Base-by-base conservation (phyloP, 2,329 filamentous ascomycete species). In the Aspergillus sclerotialis region DNA sequence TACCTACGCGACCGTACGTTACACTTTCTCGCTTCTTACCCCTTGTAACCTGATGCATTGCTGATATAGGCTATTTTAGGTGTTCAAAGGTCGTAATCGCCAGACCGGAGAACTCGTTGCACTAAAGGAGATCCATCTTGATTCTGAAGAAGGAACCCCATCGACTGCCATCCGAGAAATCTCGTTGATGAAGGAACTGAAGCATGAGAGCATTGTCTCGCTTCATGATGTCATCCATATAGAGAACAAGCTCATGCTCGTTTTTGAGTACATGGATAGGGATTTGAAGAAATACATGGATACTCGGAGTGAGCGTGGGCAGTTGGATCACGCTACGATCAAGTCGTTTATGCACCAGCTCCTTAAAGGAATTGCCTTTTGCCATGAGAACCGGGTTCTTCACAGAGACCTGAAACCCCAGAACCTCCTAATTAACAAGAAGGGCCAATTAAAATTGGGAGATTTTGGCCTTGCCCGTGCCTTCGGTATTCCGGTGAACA, bases 311-410 rank as follows among this genome's bases (percentile, higher is more conserved):
- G 87, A 95, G 50, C 77, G 88, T 33, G 90, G 92, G 42, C 86
- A 88, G 31, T 73, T 98, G 36, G 89, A 94, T 59, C 84, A 87
- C 25, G 68, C 76, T 36, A 92, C 87, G 36, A 95, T 98, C 75
- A 96, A 96, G 69, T 93, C 87, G 15, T 98, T 96, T 75, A 96
- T 96, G 90, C 92, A 90, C 67, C 92, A 98, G 68, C 78, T 98
- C 19, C 78, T 96, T 42, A 82, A 86, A 53, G 92, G 92, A 36
- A 95, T 96, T 55, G 89, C 92, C 42, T 98, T 96, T 60, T 98
- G 92, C 68, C 92, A 98, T 67, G 86, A 94, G 52, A 96, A 96
- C 62, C 78, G 92, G 39, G 92, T 98, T 19, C 76, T 98, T 12
- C 92, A 98, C 63, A 84, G 92, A 40, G 90, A 96, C 50, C 71